Evolutionary conservation across 306 rosid genomes (phyloP).

Genomic region (Lathyrus oleraceus): DNA sequence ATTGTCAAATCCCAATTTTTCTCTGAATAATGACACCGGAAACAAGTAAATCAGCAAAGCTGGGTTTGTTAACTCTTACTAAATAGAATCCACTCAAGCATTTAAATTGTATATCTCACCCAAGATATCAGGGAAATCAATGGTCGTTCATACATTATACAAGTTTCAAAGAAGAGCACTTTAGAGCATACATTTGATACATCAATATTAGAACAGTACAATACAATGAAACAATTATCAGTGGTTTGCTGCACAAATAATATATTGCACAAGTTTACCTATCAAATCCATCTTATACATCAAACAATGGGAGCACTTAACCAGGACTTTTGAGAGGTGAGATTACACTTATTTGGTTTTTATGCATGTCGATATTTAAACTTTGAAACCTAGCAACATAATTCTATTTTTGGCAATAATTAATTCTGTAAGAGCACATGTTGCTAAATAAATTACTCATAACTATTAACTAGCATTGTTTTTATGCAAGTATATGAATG

Average conservation of each 20-base stretch:
- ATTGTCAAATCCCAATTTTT: conserved; percentile 78
- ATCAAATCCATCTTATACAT: conserved; percentile 8
- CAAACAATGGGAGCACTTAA: conserved; percentile 5
- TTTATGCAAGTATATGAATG: background rate
- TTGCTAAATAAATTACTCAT: background rate
- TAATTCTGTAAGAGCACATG: background rate
- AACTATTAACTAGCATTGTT: background rate
- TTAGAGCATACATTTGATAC: background rate
- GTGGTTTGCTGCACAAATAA: background rate
- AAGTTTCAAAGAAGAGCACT: conserved; percentile 10
- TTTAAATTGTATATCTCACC: conserved; percentile 12
- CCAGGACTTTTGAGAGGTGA: background rate
- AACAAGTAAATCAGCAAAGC: conserved; percentile 31
- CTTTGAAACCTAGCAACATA: background rate
- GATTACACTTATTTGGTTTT: background rate
- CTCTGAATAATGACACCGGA: conserved; percentile 59
- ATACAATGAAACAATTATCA: background rate
- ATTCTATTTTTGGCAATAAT: conserved; percentile 1
- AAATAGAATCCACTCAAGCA: conserved; percentile 14
- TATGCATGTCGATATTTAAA: background rate
- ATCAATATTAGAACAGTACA: background rate
- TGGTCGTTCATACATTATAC: conserved; percentile 14
- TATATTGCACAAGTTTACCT: background rate
- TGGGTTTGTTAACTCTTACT: background rate
- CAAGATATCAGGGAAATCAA: conserved; percentile 29